Base-by-base conservation (phyloP, 371 early-diverging fungal genomes). In the Mucor plumbeus region DNA sequence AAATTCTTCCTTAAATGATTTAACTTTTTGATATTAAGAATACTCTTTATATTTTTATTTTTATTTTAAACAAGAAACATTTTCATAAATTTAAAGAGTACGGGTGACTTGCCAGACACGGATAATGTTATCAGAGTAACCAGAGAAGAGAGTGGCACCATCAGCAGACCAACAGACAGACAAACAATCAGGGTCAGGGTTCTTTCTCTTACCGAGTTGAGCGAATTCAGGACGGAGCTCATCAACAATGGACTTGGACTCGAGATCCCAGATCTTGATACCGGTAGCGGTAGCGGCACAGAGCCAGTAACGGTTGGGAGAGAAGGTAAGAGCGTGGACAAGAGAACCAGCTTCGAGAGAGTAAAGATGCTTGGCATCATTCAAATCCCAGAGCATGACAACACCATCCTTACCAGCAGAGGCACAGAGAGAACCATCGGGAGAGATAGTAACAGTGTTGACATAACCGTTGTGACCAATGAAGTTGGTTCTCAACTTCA, bases 221-320 rank as follows among this genome's bases (percentile, higher is more conserved):
- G 83, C 71, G 83, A 94, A 93, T 77, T 96, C 96, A 75, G 97
- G 93, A 77, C 90, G 89, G 75, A 98, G 92, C 85, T 98, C 97
- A 87, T 93, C 94, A 67, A 98, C 97, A 74, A 97, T 84, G 48
- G 91, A 88, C 94, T 99, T 98, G 89, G 91, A 92, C 87, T 98
- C 97, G 74, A 99, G 88, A 83, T 99, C 99, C 98, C 98, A 98
- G 89, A 99, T 95, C 94, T 95, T 96, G 92, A 99, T 97, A 85
- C 94, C 90, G 70, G 89, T 87, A 69, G 90, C 87, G 77, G 98
- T 98, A 83, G 99, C 99, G 78, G 98, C 99, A 88, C 96, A 95
- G 77, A 99, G 91, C 99, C 99, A 99, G 98, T 98, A 99, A 72
- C 99, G 93, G 95, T 98, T 98, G 81, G 98, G 97, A 68, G 97